Percentiles rank a stretch among this genome's conserved stretches.
phyloP scores from a whole-genome alignment of 2,329 filamentous ascomycete genomes.

The Ceratocystis lukuohia region DNA sequence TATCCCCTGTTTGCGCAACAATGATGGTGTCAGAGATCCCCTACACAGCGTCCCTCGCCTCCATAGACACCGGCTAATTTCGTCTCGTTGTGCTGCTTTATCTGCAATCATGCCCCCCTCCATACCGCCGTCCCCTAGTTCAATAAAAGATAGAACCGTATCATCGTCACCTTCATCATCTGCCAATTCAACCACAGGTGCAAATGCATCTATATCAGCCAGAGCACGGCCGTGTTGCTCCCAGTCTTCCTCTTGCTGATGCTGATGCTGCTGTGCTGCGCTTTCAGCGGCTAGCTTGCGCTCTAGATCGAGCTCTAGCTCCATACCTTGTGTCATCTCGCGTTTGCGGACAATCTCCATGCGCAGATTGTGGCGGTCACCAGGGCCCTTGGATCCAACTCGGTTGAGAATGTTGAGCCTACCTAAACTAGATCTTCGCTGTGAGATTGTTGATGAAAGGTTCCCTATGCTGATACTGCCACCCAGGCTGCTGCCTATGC shows the following conservation, averaged over 20 bases:
- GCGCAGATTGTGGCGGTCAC: conserved; percentile 9
- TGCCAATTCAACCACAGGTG: not conserved
- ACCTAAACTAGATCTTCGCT: not conserved
- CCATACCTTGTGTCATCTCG: conserved; percentile 9
- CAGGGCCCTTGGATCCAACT: not conserved
- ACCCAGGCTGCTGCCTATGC: not conserved
- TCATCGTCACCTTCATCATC: not conserved
- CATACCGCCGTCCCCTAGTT: not conserved
- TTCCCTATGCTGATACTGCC: not conserved
- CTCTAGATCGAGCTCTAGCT: conserved; percentile 12
- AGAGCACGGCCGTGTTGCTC: not conserved
- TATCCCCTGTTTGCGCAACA: not conserved
- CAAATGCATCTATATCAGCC: conserved; percentile 3
- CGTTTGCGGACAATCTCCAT: conserved; percentile 16
- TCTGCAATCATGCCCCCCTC: not conserved
- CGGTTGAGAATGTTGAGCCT: not conserved
- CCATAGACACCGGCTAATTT: not conserved
- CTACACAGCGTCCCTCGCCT: not conserved
- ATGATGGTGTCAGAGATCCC: not conserved
- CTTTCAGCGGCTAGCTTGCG: conserved; percentile 10
- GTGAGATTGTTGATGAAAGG: not conserved
- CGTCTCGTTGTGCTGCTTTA: not conserved
- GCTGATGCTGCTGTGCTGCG: conserved; percentile 8
- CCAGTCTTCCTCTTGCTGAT: not conserved
- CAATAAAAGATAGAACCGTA: not conserved